phyloP scores from a whole-genome alignment of 441 rosid species.

The Adansonia grandidieri region DNA sequence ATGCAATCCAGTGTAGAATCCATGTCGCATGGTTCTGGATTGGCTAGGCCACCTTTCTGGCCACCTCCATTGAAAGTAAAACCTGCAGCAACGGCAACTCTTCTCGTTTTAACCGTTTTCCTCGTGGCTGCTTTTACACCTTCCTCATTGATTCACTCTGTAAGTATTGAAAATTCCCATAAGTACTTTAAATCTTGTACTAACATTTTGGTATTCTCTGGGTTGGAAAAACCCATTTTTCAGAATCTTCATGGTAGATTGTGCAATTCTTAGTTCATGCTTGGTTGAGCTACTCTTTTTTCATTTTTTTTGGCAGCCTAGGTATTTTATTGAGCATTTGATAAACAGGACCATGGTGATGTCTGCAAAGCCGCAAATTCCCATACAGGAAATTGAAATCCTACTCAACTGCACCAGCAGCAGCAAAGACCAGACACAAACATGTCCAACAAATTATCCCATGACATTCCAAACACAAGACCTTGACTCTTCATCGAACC shows the following conservation, averaged over 20 bases:
- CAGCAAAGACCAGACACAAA: slow-evolving; percentile 34
- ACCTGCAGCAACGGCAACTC: slow-evolving; percentile 37
- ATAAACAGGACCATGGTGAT: slow-evolving; percentile 21
- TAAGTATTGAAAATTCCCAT: slow-evolving; percentile 28
- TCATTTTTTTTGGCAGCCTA: slow-evolving; percentile 30
- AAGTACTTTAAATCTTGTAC: neutral
- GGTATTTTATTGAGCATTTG: slow-evolving; percentile 1
- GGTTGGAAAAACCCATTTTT: neutral
- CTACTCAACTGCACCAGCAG: slow-evolving; percentile 36
- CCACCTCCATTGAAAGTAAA: slow-evolving; percentile 33
- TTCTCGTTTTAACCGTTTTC: slow-evolving; percentile 44
- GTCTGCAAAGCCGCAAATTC: slow-evolving; percentile 31
- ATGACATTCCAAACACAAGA: slow-evolving; percentile 28
- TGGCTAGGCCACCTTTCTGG: slow-evolving; percentile 26
- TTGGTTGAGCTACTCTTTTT: neutral
- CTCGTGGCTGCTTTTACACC: slow-evolving; percentile 34
- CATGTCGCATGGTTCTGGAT: slow-evolving; percentile 22
- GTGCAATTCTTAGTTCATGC: neutral
- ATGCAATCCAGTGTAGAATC: neutral
- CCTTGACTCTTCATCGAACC: slow-evolving; percentile 28
- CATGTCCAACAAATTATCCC: slow-evolving; percentile 37
- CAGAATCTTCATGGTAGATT: neutral
- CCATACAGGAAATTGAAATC: slow-evolving; percentile 25
- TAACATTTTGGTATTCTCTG: neutral
- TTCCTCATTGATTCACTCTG: slow-evolving; percentile 45